phyloP scores from a whole-genome alignment of 208 protist species.

The Balamuthia mandrillaris region DNA sequence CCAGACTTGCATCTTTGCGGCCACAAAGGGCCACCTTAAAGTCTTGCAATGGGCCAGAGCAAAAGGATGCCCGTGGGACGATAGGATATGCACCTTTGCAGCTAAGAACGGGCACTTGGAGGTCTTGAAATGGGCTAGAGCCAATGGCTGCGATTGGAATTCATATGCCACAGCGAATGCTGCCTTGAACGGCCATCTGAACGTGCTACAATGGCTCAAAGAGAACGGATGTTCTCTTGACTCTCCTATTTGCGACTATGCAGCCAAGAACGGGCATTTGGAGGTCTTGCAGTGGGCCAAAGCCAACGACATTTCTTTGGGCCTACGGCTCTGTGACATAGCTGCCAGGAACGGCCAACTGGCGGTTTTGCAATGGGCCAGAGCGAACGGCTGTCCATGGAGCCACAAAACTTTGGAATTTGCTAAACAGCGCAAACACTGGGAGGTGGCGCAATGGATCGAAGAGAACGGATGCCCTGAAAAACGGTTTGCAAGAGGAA shows the following conservation, averaged over 20 bases:
- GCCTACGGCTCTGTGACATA: background rate
- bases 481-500: too few relatives aligned
- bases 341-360: background rate
- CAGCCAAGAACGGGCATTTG: background rate
- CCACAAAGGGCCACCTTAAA: background rate
- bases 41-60: background rate
- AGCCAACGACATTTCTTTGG: background rate
- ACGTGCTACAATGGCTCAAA: background rate
- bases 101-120: background rate
- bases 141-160: background rate
- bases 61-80: background rate
- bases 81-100: background rate
- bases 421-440: too few relatives aligned
- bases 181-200: background rate
- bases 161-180: background rate
- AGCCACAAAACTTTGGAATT: too few relatives aligned
- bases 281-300: background rate
- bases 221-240: background rate
- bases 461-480: too few relatives aligned
- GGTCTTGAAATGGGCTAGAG: background rate
- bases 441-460: too few relatives aligned
- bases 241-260: background rate
- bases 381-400: background rate
- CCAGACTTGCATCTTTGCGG: background rate
- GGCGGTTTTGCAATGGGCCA: background rate